Conservation (phyloP, 192 early-diverging fungal genomes). For the Dimargaris xerosporica region DNA sequence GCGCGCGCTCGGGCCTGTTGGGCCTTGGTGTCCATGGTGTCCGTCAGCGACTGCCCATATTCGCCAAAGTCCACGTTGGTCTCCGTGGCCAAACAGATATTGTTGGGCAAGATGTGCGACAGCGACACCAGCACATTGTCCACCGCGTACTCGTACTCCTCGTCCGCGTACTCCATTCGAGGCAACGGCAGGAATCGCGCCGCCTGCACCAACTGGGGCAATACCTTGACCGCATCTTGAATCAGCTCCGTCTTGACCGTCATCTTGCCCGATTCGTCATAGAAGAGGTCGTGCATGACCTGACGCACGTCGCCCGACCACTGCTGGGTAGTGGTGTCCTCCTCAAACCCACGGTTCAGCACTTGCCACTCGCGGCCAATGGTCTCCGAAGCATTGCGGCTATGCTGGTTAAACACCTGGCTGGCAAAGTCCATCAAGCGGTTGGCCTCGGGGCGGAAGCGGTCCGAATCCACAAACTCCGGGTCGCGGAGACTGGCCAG, state of each 20-base stretch:
- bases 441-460: slow-evolving; percentile 17
- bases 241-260: slow-evolving; percentile 35
- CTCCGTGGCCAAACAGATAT: slow-evolving; percentile 16
- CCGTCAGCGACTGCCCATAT: slow-evolving; percentile 14
- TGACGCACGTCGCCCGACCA: slow-evolving; percentile 19
- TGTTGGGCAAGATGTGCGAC: slow-evolving; percentile 18
- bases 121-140: slow-evolving; percentile 24
- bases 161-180: slow-evolving; percentile 27
- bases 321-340: slow-evolving; percentile 21
- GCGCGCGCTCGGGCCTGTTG: slow-evolving; percentile 5
- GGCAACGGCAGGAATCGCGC: slow-evolving; percentile 34
- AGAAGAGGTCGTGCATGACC: slow-evolving; percentile 28
- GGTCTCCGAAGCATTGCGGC: slow-evolving; percentile 17
- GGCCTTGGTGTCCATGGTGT: slow-evolving; percentile 7
- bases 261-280: slow-evolving; percentile 29
- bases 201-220: slow-evolving; percentile 27
- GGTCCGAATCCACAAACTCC: slow-evolving; percentile 17
- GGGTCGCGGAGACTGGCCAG: slow-evolving; percentile 21
- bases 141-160: slow-evolving; percentile 18
- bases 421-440: slow-evolving; percentile 22
- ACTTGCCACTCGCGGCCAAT: slow-evolving; percentile 16
- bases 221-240: slow-evolving; percentile 25
- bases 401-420: slow-evolving; percentile 17
- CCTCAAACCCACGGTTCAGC: slow-evolving; percentile 21
- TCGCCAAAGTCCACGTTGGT: slow-evolving; percentile 19